These are phyloP conservation scores for Croton setiger DNA, from an alignment of 441 rosid genomes.

Conservation along the genomic window DNA sequence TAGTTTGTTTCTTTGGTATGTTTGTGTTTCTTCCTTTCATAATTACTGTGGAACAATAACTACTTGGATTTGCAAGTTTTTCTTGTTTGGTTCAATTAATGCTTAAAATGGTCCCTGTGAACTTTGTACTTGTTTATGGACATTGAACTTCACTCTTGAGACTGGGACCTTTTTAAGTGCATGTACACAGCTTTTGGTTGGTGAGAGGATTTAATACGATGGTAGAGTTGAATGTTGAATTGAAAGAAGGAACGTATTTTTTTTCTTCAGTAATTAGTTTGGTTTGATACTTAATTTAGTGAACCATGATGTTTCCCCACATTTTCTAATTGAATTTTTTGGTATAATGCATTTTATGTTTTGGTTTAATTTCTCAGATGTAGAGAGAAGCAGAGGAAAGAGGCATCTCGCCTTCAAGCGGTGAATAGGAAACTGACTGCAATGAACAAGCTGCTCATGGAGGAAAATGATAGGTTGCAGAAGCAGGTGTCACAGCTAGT, in stretches of 20 bases:
- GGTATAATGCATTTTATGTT: slow-evolving; percentile 4
- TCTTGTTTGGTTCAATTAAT: slow-evolving; percentile 4
- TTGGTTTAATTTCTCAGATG: slow-evolving; percentile 51
- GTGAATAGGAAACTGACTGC: slow-evolving; percentile 94
- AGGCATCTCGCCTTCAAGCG: slow-evolving; percentile 93
- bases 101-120: background rate
- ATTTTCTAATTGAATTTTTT: background rate
- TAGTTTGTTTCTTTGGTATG: background rate
- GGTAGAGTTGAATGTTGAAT: background rate
- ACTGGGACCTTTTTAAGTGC: background rate
- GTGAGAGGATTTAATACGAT: background rate
- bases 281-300: background rate
- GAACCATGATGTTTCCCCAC: background rate
- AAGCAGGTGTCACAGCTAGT: slow-evolving; percentile 97
- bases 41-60: background rate
- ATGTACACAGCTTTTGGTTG: background rate
- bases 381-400: slow-evolving; percentile 98
- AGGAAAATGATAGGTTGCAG: slow-evolving; percentile 98
- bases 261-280: background rate
- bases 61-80: background rate
- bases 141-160: background rate
- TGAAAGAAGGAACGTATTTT: background rate
- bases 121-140: too few relatives aligned
- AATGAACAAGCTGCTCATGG: slow-evolving; percentile 98
- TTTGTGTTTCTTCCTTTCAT: background rate